Evolutionary conservation across 805 yeast species (phyloP), one percentile per base, ranked within the genome.

Genomic region (Pichia eremophila): DNA sequence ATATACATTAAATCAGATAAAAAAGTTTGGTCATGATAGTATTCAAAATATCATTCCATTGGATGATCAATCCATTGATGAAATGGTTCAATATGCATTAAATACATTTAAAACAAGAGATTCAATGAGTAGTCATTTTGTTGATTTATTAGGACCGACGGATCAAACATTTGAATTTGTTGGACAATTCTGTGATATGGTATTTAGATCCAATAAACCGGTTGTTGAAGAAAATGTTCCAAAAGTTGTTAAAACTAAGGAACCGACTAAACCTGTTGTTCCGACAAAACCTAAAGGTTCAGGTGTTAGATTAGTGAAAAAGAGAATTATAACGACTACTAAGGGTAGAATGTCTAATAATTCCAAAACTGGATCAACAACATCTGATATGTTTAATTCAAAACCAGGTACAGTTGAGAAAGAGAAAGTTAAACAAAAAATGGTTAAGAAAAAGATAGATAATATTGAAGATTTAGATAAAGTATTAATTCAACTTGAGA

Each of bases 101-200:
- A 59, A 69, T 10, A 51, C 57, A 29, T 62, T 79, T 22, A 69
- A 70, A 8, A 59, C 74, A 0, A 73, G 78, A 45, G 69, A 70
- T 5, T 78, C 70, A 14, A 71, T 78, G 9, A 68, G 71, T 19
- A 67, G 65, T 25, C 82, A 83, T 59, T 75, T 81, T 56, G 58
- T 73, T 14, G 76, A 78, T 41, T 59, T 81, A 17, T 60, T 79
- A 14, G 86, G 86, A 8, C 79, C 79, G 46, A 71, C 79, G 14
- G 77, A 78, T 28, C 77, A 67, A 40, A 69, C 81, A 2, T 58
- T 75, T 35, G 63, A 68, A 17, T 77, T 80, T 53, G 67, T 78
- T 1, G 55, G 71, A 0, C 67, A 62, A 31, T 76, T 79, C 54
- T 61, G 72, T 15, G 60, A 66, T 25, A 62, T 69, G 61, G 60